Percentiles rank a stretch among this genome's conserved stretches.
phyloP scores from a whole-genome alignment of 352 stramenopile genomes.

The Phytophthora melonis region DNA sequence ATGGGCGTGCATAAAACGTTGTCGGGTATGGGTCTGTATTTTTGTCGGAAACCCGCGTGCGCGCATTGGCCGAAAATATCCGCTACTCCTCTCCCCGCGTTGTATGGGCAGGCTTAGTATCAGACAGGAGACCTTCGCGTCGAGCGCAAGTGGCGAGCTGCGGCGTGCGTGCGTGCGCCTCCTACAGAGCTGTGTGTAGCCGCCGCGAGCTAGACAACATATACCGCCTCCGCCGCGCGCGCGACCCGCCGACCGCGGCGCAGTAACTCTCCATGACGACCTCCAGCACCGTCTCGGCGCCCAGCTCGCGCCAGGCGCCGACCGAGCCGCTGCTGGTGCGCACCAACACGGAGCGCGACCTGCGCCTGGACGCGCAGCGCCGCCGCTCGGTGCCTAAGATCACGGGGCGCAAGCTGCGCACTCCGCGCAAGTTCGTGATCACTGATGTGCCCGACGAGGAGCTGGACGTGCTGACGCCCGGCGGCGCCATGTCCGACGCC shows the following conservation, averaged over 20 bases:
- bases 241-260: constrained; percentile 9
- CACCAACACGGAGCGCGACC: constrained; percentile 16
- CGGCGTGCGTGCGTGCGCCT: background rate
- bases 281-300: constrained; percentile 32
- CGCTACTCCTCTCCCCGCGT: constrained; percentile 27
- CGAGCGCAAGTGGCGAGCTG: constrained; percentile 21
- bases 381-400: constrained; percentile 57
- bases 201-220: constrained; percentile 10
- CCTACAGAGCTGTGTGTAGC: background rate
- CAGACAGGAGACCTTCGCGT: constrained; percentile 38
- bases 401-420: constrained; percentile 63
- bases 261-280: constrained; percentile 36
- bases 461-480: constrained; percentile 19
- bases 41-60: constrained; percentile 4
- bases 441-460: constrained; percentile 74
- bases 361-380: constrained; percentile 29
- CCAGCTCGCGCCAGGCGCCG: constrained; percentile 6
- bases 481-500: constrained; percentile 6
- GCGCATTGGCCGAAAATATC: background rate
- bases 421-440: constrained; percentile 73
- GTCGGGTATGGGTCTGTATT: constrained; percentile 3
- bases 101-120: constrained; percentile 42
- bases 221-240: constrained; percentile 5
- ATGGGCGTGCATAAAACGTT: constrained; percentile 6
- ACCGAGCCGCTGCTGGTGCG: constrained; percentile 18